A percentile compares a stretch with the other conserved stretches of the same genome.
phyloP scores from a whole-genome alignment of 108 stramenopile species.

The Cylindrotheca closterium region DNA sequence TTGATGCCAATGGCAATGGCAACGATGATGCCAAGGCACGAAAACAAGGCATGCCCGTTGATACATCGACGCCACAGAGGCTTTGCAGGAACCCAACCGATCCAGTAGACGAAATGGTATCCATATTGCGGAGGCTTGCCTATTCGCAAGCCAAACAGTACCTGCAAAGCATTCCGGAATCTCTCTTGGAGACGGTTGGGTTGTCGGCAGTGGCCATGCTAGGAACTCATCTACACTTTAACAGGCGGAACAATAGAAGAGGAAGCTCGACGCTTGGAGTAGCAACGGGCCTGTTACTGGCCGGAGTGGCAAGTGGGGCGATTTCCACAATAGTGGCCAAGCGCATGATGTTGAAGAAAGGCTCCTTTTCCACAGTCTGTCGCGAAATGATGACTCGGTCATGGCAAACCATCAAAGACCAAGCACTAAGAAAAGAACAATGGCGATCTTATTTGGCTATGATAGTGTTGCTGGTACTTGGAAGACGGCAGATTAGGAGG shows the following conservation, averaged over 20 bases:
- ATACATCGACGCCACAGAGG: too few species aligned
- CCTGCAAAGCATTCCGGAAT: constrained; percentile 16
- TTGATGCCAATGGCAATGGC: too few species aligned
- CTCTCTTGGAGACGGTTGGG: constrained; percentile 18
- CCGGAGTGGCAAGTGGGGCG: constrained; percentile 14
- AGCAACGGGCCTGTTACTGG: neutral
- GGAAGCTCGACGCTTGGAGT: neutral
- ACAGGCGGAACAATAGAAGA: neutral
- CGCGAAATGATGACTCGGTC: neutral
- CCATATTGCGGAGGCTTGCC: constrained; percentile 21
- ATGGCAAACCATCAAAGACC: neutral
- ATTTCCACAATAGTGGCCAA: constrained; percentile 16
- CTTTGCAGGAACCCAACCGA: constrained; percentile 9
- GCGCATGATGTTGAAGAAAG: neutral
- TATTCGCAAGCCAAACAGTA: constrained; percentile 3
- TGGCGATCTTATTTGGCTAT: constrained; percentile 14
- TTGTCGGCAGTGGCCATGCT: constrained; percentile 5
- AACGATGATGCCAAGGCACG: too few species aligned
- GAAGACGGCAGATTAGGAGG: too few species aligned
- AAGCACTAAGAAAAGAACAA: neutral
- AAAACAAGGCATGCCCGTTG: neutral
- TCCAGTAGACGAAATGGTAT: constrained; percentile 9
- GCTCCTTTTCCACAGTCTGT: neutral
- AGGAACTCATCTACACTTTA: constrained; percentile 7
- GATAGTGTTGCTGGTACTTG: constrained; percentile 3